A percentile compares a stretch with the other conserved stretches of the same genome.
These are phyloP conservation scores for Omphalotus olearius DNA, from an alignment of 1,284 basidiomycete genomes.

Conservation along the genomic window DNA sequence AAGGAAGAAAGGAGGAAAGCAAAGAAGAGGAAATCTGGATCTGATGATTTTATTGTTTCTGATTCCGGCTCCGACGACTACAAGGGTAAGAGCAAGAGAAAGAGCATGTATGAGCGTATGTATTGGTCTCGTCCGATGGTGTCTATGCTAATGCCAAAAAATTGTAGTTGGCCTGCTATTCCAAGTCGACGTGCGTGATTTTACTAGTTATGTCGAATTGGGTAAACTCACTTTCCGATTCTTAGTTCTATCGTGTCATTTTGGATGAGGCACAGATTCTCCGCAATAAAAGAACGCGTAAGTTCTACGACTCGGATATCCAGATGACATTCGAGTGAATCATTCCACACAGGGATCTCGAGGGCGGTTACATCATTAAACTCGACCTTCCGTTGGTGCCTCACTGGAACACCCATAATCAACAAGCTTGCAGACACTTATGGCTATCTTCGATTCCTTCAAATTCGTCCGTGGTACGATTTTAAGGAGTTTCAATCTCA, in stretches of 20 bases:
- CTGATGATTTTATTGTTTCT: conserved; percentile 38
- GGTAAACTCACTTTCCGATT: neutral
- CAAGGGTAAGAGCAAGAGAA: conserved; percentile 24
- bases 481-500: conserved; percentile 42
- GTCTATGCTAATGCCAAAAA: conserved; percentile 2
- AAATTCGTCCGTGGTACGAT: conserved; percentile 48
- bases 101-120: conserved; percentile 31
- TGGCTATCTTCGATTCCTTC: conserved; percentile 47
- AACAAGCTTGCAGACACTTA: conserved; percentile 39
- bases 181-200: conserved; percentile 35
- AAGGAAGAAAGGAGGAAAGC: conserved; percentile 34
- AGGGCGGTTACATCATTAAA: conserved; percentile 43
- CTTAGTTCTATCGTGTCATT: conserved; percentile 48
- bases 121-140: neutral
- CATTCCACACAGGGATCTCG: conserved; percentile 34
- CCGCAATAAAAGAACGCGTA: conserved; percentile 46
- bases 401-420: conserved; percentile 34
- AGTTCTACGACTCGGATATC: conserved; percentile 4
- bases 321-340: neutral
- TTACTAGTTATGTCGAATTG: neutral
- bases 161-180: conserved; percentile 40
- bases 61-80: conserved; percentile 26
- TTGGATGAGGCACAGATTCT: conserved; percentile 56
- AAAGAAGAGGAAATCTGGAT: conserved; percentile 30
- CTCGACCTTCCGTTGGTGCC: conserved; percentile 45